Percentiles rank a stretch among this genome's conserved stretches.
Evolutionary conservation across 2,329 filamentous ascomycete species (phyloP).

Genomic region (Aspergillus texensis): DNA sequence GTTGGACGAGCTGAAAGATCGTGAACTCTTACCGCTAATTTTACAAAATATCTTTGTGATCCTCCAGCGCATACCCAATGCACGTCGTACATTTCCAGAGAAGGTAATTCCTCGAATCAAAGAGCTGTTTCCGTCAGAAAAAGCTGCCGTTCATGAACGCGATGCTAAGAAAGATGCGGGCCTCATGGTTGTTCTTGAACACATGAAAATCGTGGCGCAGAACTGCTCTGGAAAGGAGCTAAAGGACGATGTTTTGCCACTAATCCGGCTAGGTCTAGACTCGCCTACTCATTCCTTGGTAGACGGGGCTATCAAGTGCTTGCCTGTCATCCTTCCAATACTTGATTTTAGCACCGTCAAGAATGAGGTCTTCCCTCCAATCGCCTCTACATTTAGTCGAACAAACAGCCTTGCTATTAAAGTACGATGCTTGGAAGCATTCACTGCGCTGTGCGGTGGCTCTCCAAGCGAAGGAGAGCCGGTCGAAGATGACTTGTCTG

Average conservation of each 20-base stretch:
- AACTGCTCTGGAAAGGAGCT: conserved; percentile 92
- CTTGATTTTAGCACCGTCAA: conserved; percentile 97
- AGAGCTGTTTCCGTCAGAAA: conserved; percentile 71
- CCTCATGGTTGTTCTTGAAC: conserved; percentile 86
- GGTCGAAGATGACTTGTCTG: conserved; percentile 72
- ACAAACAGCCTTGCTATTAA: conserved; percentile 95
- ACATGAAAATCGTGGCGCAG: conserved; percentile 72
- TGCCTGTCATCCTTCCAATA: conserved; percentile 80
- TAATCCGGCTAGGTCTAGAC: conserved; percentile 81
- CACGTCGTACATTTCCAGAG: conserved; percentile 78
- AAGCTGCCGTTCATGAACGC: conserved; percentile 63
- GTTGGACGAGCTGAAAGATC: conserved; percentile 91
- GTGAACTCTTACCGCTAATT: conserved; percentile 79
- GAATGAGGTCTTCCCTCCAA: conserved; percentile 91
- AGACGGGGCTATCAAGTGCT: conserved; percentile 77
- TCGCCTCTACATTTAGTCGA: conserved; percentile 86
- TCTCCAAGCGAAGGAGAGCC: conserved; percentile 52
- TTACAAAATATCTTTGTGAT: conserved; percentile 93
- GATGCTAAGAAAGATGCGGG: conserved; percentile 85
- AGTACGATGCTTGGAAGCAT: conserved; percentile 85
- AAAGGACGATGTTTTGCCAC: conserved; percentile 89
- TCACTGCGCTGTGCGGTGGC: conserved; percentile 86
- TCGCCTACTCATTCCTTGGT: conserved; percentile 87
- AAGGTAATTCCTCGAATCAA: conserved; percentile 82
- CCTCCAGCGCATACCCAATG: conserved; percentile 73